Evolutionary conservation across 164 flowering plant species (phyloP), one percentile per base, ranked within the genome.

Genomic region (Saururus chinensis): DNA sequence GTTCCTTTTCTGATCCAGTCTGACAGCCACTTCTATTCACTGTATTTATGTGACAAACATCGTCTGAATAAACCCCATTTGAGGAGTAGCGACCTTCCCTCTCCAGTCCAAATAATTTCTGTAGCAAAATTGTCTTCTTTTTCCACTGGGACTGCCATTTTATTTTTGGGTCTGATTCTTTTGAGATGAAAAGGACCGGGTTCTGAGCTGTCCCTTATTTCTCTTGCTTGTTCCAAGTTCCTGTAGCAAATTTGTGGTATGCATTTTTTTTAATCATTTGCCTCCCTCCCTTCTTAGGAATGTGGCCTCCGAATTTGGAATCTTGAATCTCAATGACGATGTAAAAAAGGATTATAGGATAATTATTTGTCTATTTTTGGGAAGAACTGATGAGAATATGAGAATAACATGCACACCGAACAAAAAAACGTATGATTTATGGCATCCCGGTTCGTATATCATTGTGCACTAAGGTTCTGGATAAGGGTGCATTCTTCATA

Each of bases 1-100:
- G 64, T 73, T 75, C 76, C 75, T 57, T 68, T 41, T 53, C 51
- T 73, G 66, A 60, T 45, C 61, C 30, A 69, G 66, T 62, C 72
- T 61, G 58, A 61, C 63, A 62, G n/a, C 56, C 56, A 45, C 60
- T 55, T 24, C 40, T 57, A 1, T 57, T 52, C 40, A 57, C 37
- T 2, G 37, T 30, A 30, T 30, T 61, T 19, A 24, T 40, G 62
- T 60, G 68, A 64, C 62, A 60, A 12, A 45, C 49, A 45, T 8
- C 49, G 49, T 45, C 14, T 17, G 49, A 45, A 45, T 45, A 45
- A 45, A 17, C 49, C 16, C 49, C 49, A 8, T 45, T 45, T 45
- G 49, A 45, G 49, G 17, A 4, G 17, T 12, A 45, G 14, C 37
- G 17, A 12, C 49, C 14, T 12, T 17, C 49, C 49, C 49, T 45